Base-by-base conservation (phyloP, 768 basidiomycete genomes). In the Boletus barrowsii region DNA sequence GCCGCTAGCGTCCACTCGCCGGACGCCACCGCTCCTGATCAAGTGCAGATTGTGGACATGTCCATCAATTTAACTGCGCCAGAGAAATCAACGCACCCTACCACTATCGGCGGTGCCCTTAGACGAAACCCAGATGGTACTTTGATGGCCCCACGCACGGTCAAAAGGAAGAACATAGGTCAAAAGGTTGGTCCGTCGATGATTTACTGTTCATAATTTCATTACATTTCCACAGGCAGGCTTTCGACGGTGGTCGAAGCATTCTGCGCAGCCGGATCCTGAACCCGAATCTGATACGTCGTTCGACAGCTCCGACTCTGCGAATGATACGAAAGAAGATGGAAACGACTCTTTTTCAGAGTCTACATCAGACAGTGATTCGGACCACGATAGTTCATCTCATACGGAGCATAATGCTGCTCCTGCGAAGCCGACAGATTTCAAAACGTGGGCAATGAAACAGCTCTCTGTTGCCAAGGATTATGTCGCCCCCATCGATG, bases 401-500 rank as follows among this genome's bases (percentile, higher is more conserved):
- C 60, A 60, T 51, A 42, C n/a, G 40, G 54, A 51, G 20, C 39
- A 54, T 15, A 58, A 67, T 5, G 62, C 66, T 24, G 24, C 57
- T 14, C 61, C 63, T 15, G 68, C 60, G 47, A 77, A 72, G 61
- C 83, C 67, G 29, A 62, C 73, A 4, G 80, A 82, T 8, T 98
- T 97, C 80, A 97, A 97, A 68, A 78, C 85, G 39, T 97, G 95
- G 95, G 95, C 94, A 0, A 66, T 85, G 56, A 81, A 87, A 51
- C 93, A 97, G 65, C 77, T 90, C 48, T 83, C 76, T 47, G 64
- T 60, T 4, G 79, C 72, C 18, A 82, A 82, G 60, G 69, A 67
- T 39, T 75, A 79, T 43, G 46, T 61, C 10, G 45, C 47, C 3
- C 54, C 60, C 3, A n/a, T 56, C 26, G 47, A 58, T 43, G 50